phyloP scores from a whole-genome alignment of 345 rosid genomes.

The Reutealis trisperma region DNA sequence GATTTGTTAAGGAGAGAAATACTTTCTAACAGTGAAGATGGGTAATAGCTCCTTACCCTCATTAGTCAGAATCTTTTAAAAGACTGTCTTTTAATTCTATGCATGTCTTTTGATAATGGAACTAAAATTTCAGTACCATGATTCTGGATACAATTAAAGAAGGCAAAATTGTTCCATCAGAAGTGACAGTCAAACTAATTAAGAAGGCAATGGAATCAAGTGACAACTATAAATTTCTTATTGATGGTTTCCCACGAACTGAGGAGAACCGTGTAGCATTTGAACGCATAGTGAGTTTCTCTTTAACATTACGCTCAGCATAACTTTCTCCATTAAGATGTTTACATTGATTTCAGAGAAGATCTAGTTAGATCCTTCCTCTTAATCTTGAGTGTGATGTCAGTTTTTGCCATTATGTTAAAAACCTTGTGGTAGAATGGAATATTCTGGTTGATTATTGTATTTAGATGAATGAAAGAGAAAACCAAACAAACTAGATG shows the following conservation, averaged over 20 bases:
- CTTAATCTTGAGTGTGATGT: not conserved
- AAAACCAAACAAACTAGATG: not conserved
- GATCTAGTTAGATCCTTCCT: not conserved
- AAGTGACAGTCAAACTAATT: conserved; percentile 34
- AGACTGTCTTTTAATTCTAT: not conserved
- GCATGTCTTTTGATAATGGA: not conserved
- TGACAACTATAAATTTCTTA: conserved; percentile 24
- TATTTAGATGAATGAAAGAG: not conserved
- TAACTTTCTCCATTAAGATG: not conserved
- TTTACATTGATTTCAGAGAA: not conserved
- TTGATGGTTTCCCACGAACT: conserved; percentile 37
- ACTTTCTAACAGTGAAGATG: conserved; percentile 23
- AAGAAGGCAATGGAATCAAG: conserved; percentile 29
- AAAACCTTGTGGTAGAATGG: not conserved
- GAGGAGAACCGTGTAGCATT: conserved; percentile 30
- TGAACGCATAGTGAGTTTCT: conserved; percentile 32
- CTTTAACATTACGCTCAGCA: not conserved
- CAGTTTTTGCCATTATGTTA: not conserved
- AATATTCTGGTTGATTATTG: not conserved
- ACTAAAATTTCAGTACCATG: conserved; percentile 19
- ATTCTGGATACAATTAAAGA: conserved; percentile 30
- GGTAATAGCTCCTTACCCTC: conserved; percentile 11
- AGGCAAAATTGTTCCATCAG: conserved; percentile 38
- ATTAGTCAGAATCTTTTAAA: not conserved
- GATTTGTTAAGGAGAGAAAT: conserved; percentile 34